Conservation (phyloP, 2,329 filamentous ascomycete species). For the Pseudogymnoascus sp. region DNA sequence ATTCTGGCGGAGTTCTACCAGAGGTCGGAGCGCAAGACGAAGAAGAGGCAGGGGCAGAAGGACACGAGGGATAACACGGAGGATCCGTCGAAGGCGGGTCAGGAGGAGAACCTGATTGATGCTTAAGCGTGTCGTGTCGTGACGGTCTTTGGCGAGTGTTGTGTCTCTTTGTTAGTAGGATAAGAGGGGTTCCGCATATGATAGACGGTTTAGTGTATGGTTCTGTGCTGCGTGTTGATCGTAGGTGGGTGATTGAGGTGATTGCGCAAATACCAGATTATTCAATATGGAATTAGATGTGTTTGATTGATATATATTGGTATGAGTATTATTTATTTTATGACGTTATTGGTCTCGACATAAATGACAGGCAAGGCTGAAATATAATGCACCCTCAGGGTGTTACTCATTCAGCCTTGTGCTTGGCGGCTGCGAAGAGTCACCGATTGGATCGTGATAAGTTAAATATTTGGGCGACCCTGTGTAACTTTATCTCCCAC, state of each 20-base stretch:
- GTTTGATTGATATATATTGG: not conserved
- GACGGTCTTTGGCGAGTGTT: not conserved
- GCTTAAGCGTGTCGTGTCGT: constrained; percentile 33
- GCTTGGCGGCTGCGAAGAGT: constrained; percentile 5
- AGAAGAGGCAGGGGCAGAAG: constrained; percentile 46
- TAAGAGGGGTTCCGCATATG: constrained; percentile 7
- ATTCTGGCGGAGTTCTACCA: constrained; percentile 77
- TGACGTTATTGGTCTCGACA: not conserved
- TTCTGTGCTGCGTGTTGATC: not conserved
- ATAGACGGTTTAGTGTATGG: constrained; percentile 7
- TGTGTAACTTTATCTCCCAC: not conserved
- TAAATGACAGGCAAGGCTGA: not conserved
- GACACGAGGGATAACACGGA: constrained; percentile 34
- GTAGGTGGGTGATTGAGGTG: not conserved
- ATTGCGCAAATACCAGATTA: constrained; percentile 6
- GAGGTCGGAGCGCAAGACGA: constrained; percentile 57
- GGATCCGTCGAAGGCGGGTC: constrained; percentile 32
- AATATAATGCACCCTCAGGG: not conserved
- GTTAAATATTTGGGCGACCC: not conserved
- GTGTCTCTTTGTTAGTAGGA: constrained; percentile 4
- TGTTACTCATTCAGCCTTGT: not conserved
- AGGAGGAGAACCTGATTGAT: constrained; percentile 55
- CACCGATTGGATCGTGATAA: constrained; percentile 4
- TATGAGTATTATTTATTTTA: not conserved
- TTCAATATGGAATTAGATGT: constrained; percentile 3